Evolutionary conservation across 495 filamentous ascomycete species (phyloP), one percentile per base, ranked within the genome.

Genomic region (Penicillium macrosclerotiorum): DNA sequence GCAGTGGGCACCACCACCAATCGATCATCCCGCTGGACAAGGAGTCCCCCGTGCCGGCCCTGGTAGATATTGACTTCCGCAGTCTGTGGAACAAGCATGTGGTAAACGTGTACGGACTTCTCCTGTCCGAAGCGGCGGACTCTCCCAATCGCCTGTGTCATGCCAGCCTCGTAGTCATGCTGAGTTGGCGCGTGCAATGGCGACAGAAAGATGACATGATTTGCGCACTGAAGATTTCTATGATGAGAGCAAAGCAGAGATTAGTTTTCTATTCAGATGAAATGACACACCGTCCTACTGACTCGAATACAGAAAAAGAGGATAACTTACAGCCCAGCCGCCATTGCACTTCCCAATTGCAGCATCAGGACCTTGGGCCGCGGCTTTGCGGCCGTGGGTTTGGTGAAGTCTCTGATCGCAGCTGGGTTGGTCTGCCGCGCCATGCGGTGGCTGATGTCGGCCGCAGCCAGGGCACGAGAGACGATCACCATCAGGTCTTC

Each of bases 111-210:
- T 7, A 95, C 87, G 1, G 51, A 49, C 56, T 77, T 81, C n/a
- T 57, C 55, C 64, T 94, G 89, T 0, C 85, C 83, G 36, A 76
- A 83, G 5, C 89, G 80, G 2, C 79, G 67, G 24, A 73, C 73
- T 27, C 89, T 78, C 0, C 88, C 89, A 30, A 83, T 80, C 1
- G 88, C 87, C 54, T 95, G 89, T 0, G 69, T 80, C 71, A 86
- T 83, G 3, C 64, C 66, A 2, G 75, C 68, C 1, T 82, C 68
- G 49, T 83, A 90, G 9, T 76, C 66, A 20, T 81, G 68, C 37
- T 84, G 74, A 1, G 77, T 71, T 4, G 68, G 51, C 0, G 76
- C 64, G 2, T 83, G 67, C 2, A 81, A 59, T 2, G 89, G 87
- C 0, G 75, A 77, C 8, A 85, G 63, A 59, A 95, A 92, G 37